Evolutionary conservation across 495 filamentous ascomycete genomes (phyloP), one percentile per base, ranked within the genome.

Genomic region (Apiosordaria backusii): DNA sequence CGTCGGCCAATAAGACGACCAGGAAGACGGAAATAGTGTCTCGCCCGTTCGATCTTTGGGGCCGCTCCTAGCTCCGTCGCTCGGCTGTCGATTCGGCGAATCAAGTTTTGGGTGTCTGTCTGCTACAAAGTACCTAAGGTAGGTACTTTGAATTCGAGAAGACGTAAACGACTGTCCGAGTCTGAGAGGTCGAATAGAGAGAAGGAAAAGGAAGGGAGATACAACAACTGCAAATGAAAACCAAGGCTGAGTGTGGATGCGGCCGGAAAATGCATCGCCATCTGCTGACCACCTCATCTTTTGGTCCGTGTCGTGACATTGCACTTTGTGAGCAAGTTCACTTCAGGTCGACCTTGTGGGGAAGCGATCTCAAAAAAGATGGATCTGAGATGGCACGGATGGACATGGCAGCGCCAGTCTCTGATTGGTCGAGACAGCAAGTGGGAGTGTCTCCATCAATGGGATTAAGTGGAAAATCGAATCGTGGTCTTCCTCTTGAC

Each of bases 81-180:
- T 55, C 52, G 52, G 52, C 52, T 55, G 52, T 55, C 52, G 52
- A 23, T 55, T 21, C 52, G n/a, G 52, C 22, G 52, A 55, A 23
- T 55, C 22, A 55, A 55, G 52, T 21, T 55, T 55, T 55, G n/a
- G 19, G 52, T 45, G 16, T 13, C 35, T n/a, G n/a, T n/a, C n/a
- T n/a, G n/a, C n/a, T n/a, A n/a, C 35, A 9, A 35, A 35, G 35
- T 45, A 45, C 35, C 9, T 45, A 45, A 7, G 9, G 35, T 45
- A 45, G 4, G 35, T 45, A 45, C 35, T 45, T 45, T 7, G 35
- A 45, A 45, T 45, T 45, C 35, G 35, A 45, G 35, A 45, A 45
- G 35, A 45, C 35, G 35, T 45, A 15, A 15, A 45, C 35, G 9
- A 45, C 35, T 13, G 6, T 35, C 10, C 10, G 5, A 6, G 29